Evolutionary conservation across 2,329 filamentous ascomycete genomes (phyloP), one percentile per base, ranked within the genome.

Genomic region (Juglanconis juglandina): DNA sequence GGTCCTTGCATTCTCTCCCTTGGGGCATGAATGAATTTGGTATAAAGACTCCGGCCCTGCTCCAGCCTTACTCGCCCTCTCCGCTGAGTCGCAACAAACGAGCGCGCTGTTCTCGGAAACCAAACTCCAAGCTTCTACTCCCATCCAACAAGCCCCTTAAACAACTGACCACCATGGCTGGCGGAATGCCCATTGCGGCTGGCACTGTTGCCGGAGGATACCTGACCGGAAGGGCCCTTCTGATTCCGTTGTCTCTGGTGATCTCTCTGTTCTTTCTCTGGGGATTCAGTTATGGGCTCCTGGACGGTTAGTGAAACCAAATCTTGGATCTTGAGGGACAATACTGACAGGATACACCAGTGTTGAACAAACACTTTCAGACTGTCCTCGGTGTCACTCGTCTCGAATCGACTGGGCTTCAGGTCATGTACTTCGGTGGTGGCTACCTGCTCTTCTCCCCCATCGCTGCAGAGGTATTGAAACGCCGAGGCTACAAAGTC

Each of bases 301-400:
- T 46, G 4, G 44, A 46, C 9, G 44, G 44, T 46, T 5, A 46
- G 44, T 46, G 17, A 17, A 17, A 46, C 10, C 14, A n/a, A 5
- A 17, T 14, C 44, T 46, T 17, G 14, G 3, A 17, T 24, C 17
- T 17, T 46, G 39, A 42, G 14, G 6, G 10, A 5, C 4, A n/a
- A 11, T 24, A 46, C 3, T 30, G 39, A 46, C 5, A 24, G 9
- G 5, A n/a, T 17, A 7, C 17, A 17, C 5, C 14, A 46, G 44
- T 46, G 44, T 46, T 46, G 44, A 81, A 81, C 72, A 75, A 76
- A 62, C 78, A 81, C 67, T 81, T 82, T 66, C 78, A 81, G 65
- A 71, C 68, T 42, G 72, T 75, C n/a, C 44, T 46, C n/a, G 44
- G 44, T 17, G 44, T 46, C 44, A 46, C 44, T 46, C 44, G 44